A percentile compares a stretch with the other conserved stretches of the same genome.
These are phyloP conservation scores for Didymella glomerata DNA, from an alignment of 2,329 filamentous ascomycete genomes.

Conservation along the genomic window DNA sequence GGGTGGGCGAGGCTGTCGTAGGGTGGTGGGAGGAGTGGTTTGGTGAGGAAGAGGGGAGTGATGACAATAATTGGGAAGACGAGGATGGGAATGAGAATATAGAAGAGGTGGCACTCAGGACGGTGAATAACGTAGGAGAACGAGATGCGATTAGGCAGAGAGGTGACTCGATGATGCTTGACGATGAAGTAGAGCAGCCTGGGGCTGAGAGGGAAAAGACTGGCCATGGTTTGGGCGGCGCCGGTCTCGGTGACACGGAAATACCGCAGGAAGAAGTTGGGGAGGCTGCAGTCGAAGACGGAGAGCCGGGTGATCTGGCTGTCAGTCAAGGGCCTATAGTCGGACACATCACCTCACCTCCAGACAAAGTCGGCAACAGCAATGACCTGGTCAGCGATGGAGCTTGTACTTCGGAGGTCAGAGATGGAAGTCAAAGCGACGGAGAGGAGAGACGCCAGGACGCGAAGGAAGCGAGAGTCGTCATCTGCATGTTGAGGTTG, in stretches of 20 bases:
- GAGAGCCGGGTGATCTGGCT: neutral
- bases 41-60: neutral
- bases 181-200: neutral
- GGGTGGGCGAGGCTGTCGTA: neutral
- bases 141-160: no score
- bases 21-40: neutral
- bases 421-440: neutral
- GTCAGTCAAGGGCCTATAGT: neutral
- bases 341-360: neutral
- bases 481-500: neutral
- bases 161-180: no score
- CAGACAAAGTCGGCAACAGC: neutral
- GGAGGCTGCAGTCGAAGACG: neutral
- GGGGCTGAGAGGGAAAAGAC: neutral
- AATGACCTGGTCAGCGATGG: neutral
- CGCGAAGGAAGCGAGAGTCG: neutral
- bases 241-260: neutral
- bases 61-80: neutral
- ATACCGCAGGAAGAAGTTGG: neutral
- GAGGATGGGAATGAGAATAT: neutral
- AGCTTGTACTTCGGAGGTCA: neutral
- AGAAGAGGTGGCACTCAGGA: no score
- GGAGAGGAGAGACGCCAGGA: neutral
- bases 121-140: no score
- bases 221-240: neutral